A percentile compares a stretch with the other conserved stretches of the same genome.
Conservation (phyloP, 2,329 filamentous ascomycete genomes). For the Botrytis cinerea region DNA sequence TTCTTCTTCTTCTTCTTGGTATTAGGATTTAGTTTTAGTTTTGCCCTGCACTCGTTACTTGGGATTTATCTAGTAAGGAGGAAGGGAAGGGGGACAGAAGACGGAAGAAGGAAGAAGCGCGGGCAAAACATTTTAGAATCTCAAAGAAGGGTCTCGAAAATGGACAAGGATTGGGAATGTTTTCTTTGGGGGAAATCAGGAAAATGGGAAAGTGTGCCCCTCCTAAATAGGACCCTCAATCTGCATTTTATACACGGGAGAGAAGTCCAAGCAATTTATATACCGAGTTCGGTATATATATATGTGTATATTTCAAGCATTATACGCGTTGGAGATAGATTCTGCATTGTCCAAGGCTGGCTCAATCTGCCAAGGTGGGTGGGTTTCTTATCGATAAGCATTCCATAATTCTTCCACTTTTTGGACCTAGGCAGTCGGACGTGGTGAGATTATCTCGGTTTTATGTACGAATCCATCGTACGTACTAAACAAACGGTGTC, state of each 20-base stretch:
- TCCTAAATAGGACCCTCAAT: neutral
- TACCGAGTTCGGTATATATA: neutral
- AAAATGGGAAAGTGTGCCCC: neutral
- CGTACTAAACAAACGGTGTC: no score
- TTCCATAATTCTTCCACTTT: neutral
- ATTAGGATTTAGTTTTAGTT: neutral
- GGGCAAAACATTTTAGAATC: slow-evolving; percentile 16
- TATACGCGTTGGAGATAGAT: no score
- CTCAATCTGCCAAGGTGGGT: neutral
- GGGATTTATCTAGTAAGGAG: neutral
- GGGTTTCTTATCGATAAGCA: neutral
- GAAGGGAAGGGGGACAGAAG: neutral
- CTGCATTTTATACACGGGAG: neutral
- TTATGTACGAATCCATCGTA: no score
- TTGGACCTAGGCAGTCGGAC: neutral
- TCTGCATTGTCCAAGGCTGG: no score
- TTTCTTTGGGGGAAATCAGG: neutral
- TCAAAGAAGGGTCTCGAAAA: slow-evolving; percentile 25
- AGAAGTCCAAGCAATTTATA: neutral
- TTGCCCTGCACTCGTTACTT: neutral
- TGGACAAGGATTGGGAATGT: neutral
- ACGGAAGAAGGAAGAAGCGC: slow-evolving; percentile 19
- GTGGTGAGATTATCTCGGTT: neutral
- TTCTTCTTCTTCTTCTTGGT: no score
- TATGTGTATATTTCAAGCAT: no score